Percentiles rank a stretch among this genome's conserved stretches.
phyloP scores from a whole-genome alignment of 495 filamentous ascomycete genomes.

The Trichoderma reesei region DNA sequence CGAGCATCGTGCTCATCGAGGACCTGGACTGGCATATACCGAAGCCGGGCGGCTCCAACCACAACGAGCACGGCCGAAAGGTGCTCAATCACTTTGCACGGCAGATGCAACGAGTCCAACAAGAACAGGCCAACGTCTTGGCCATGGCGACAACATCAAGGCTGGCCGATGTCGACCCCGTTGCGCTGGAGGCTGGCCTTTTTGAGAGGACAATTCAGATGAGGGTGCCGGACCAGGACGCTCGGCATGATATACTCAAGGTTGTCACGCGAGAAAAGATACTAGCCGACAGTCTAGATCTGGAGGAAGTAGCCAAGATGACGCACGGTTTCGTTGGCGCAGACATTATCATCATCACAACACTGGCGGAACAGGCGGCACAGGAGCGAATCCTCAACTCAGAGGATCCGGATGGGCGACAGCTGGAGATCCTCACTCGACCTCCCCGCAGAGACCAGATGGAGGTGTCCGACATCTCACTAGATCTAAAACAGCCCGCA shows the following conservation, averaged over 20 bases:
- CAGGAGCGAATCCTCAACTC: not conserved
- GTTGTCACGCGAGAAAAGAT: conserved; percentile 62
- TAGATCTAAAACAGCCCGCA: conserved; percentile 1
- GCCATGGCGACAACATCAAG: conserved; percentile 6
- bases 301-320: conserved; percentile 68
- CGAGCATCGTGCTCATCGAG: conserved; percentile 89
- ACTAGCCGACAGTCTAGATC: conserved; percentile 60
- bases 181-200: not conserved
- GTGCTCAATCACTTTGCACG: not conserved
- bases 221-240: conserved; percentile 18
- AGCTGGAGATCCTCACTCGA: not conserved
- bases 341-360: conserved; percentile 36
- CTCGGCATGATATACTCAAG: conserved; percentile 77
- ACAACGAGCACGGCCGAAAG: conserved; percentile 7
- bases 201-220: conserved; percentile 6
- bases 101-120: not conserved
- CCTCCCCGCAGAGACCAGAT: conserved; percentile 17
- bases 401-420: not conserved
- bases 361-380: not conserved
- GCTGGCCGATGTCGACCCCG: not conserved
- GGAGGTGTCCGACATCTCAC: conserved; percentile 12
- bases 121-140: not conserved
- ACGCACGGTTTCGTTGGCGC: conserved; percentile 94
- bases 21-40: conserved; percentile 95
- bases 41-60: conserved; percentile 43